Conservation (phyloP, 208 protist genomes). For the Spongospora subterranea region DNA sequence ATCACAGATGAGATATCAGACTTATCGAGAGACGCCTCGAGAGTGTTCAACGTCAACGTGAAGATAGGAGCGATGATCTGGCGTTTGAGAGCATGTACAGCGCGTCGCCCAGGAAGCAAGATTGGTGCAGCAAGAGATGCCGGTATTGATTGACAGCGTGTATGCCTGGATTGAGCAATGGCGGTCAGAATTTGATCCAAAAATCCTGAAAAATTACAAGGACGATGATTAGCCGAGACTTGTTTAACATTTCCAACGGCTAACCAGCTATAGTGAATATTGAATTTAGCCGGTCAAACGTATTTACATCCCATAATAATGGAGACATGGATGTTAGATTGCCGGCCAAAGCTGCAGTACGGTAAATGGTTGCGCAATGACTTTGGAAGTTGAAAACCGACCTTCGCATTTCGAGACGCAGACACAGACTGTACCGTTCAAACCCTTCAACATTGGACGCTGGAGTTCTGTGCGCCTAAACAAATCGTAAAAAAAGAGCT, state of each 20-base stretch:
- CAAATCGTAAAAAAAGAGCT: not conserved
- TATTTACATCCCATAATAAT: not conserved
- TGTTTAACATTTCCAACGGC: too few species aligned
- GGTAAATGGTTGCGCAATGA: not conserved
- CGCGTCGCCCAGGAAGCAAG: not conserved
- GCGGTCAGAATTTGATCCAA: not conserved
- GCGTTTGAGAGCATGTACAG: not conserved
- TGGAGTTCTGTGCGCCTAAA: not conserved
- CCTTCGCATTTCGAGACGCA: not conserved
- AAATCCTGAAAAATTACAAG: not conserved
- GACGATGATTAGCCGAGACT: not conserved
- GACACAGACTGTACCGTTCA: not conserved
- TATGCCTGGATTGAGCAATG: not conserved
- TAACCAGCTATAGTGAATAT: not conserved
- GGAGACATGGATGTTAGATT: not conserved
- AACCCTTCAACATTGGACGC: not conserved
- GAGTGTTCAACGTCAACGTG: not conserved
- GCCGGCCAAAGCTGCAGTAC: not conserved
- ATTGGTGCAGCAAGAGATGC: not conserved
- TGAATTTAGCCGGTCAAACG: not conserved
- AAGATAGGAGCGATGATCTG: not conserved
- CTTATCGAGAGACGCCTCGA: not conserved
- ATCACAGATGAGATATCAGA: not conserved
- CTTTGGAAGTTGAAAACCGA: not conserved
- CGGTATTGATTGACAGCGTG: not conserved